Conservation (phyloP, 1,139 yeast species). For the Pichia sp. region DNA sequence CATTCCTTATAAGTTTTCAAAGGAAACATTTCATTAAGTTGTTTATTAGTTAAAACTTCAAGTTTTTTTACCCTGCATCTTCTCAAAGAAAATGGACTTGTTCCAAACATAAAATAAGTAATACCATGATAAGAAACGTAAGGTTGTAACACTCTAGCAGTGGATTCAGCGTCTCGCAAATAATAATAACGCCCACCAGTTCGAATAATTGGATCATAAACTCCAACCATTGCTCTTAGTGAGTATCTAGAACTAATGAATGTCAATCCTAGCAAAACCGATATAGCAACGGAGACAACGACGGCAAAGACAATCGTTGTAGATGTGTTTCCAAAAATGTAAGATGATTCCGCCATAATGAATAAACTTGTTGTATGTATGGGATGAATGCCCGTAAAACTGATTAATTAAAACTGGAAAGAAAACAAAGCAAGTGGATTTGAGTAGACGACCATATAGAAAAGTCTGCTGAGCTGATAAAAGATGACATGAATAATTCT, state of each 20-base stretch:
- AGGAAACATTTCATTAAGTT: constrained; percentile 65
- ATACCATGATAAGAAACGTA: constrained; percentile 12
- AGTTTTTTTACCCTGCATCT: constrained; percentile 41
- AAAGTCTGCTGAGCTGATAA: too few relatives aligned
- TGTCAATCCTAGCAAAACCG: constrained; percentile 48
- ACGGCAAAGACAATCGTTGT: constrained; percentile 57
- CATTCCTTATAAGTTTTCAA: constrained; percentile 54
- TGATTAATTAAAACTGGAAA: too few relatives aligned
- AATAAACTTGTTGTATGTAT: too few relatives aligned
- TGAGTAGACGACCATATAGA: too few relatives aligned
- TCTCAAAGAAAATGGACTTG: constrained; percentile 3
- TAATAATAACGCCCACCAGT: constrained; percentile 19
- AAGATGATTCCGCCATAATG: background rate
- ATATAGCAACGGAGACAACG: constrained; percentile 57
- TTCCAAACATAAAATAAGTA: constrained; percentile 8
- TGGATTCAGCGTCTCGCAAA: constrained; percentile 19
- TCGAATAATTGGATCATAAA: constrained; percentile 36
- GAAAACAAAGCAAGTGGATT: too few relatives aligned
- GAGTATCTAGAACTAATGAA: constrained; percentile 57
- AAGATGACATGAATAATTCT: too few relatives aligned
- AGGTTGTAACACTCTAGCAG: constrained; percentile 6
- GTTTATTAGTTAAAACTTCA: constrained; percentile 48
- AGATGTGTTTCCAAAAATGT: constrained; percentile 33
- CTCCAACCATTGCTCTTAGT: constrained; percentile 49
- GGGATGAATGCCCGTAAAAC: too few relatives aligned